Evolutionary conservation across 2,329 filamentous ascomycete species (phyloP).

Genomic region (Neonectria sp.): DNA sequence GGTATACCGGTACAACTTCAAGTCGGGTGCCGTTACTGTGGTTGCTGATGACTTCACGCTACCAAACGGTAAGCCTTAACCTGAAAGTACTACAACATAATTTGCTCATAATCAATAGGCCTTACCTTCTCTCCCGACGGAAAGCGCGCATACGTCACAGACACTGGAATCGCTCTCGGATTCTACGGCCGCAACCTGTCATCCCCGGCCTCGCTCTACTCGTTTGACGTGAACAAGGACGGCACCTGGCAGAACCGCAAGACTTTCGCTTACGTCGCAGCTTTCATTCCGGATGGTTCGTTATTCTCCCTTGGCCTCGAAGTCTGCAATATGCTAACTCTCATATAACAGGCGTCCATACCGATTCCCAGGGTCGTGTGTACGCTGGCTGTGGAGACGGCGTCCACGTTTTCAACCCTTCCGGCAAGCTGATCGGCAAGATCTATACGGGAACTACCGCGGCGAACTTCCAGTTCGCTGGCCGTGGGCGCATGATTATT

Average conservation of each 20-base stretch:
- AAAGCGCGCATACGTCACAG: slow-evolving; percentile 67
- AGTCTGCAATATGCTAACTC: neutral
- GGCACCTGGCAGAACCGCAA: slow-evolving; percentile 64
- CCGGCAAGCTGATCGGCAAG: slow-evolving; percentile 67
- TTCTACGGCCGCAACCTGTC: slow-evolving; percentile 60
- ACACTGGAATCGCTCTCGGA: slow-evolving; percentile 64
- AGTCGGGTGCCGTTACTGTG: slow-evolving; percentile 65
- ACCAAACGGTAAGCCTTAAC: slow-evolving; percentile 62
- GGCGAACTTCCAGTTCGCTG: slow-evolving; percentile 64
- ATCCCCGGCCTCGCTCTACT: slow-evolving; percentile 59
- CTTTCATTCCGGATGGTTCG: slow-evolving; percentile 71
- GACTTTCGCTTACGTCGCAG: slow-evolving; percentile 69
- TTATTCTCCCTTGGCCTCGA: neutral
- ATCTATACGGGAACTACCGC: slow-evolving; percentile 64
- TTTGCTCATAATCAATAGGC: slow-evolving; percentile 50
- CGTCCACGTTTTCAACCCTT: slow-evolving; percentile 63
- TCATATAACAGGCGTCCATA: slow-evolving; percentile 63
- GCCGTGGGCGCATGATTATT: slow-evolving; percentile 54
- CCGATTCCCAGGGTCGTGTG: slow-evolving; percentile 69
- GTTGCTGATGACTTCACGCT: slow-evolving; percentile 71
- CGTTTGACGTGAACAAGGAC: slow-evolving; percentile 59
- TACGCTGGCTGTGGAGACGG: slow-evolving; percentile 66
- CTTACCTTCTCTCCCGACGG: slow-evolving; percentile 71
- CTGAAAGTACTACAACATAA: fast-evolving
- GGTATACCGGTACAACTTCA: slow-evolving; percentile 70